Conservation (phyloP, 179 eudicot species). For the Actinidia arguta region DNA sequence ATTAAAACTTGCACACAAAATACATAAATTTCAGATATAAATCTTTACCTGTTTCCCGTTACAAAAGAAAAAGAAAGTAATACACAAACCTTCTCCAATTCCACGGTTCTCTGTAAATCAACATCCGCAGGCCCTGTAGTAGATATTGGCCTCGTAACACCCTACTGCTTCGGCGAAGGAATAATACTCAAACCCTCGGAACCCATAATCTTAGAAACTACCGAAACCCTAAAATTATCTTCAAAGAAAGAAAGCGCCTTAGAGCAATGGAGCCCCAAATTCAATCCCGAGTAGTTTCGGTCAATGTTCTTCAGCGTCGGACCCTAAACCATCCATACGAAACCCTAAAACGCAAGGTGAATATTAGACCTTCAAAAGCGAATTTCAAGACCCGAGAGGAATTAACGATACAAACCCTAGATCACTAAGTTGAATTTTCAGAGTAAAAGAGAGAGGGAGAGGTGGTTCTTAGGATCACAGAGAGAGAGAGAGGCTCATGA, state of each 20-base stretch:
- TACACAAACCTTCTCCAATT: slow-evolving; percentile 65
- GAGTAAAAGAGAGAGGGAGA: background rate
- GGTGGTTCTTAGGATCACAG: background rate
- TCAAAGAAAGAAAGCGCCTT: background rate
- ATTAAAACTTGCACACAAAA: too few relatives aligned
- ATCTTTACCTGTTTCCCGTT: too few relatives aligned
- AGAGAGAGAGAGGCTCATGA: background rate
- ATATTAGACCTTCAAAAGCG: background rate
- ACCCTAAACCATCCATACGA: background rate
- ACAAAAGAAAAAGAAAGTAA: background rate
- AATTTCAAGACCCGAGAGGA: background rate
- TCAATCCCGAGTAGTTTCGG: background rate
- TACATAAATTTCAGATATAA: too few relatives aligned
- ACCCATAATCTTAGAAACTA: slow-evolving; percentile 61
- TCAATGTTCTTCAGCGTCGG: background rate
- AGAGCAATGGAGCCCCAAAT: background rate
- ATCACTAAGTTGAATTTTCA: background rate
- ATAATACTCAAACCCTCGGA: slow-evolving; percentile 35
- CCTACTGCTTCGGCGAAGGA: slow-evolving; percentile 45
- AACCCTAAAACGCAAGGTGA: slow-evolving; percentile 5
- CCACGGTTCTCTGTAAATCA: slow-evolving; percentile 56
- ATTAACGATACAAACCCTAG: background rate
- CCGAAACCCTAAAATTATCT: background rate
- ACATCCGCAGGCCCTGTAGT: slow-evolving; percentile 61
- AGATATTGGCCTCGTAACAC: slow-evolving; percentile 74